Evolutionary conservation across 257 asterid species (phyloP).

Genomic region (Scutellaria galericulata): DNA sequence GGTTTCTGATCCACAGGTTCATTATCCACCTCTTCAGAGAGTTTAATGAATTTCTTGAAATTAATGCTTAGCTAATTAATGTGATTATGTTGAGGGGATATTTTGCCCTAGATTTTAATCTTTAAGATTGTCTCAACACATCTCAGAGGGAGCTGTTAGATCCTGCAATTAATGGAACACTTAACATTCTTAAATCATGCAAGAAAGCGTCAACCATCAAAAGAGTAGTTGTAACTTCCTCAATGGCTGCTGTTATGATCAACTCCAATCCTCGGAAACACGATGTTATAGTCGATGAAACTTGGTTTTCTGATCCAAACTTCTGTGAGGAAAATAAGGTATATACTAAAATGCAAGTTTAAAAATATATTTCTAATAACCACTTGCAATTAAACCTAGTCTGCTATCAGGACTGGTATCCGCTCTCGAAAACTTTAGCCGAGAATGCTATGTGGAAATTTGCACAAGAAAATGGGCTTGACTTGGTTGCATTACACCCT

Average conservation of each 20-base stretch:
- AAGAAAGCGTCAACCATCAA: conserved; percentile 48
- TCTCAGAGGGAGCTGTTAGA: conserved; percentile 59
- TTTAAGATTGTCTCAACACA: conserved; percentile 11
- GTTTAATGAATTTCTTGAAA: background rate
- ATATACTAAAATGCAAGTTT: background rate
- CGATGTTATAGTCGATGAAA: conserved; percentile 55
- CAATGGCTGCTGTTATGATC: conserved; percentile 51
- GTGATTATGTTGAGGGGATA: background rate
- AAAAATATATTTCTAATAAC: no score
- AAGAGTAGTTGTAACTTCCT: conserved; percentile 63
- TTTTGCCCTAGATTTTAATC: background rate
- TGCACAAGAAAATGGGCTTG: conserved; percentile 52
- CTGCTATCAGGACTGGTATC: conserved; percentile 48
- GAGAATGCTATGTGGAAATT: conserved; percentile 64
- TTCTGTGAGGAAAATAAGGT: conserved; percentile 64
- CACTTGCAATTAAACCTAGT: background rate
- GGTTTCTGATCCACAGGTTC: conserved; percentile 51
- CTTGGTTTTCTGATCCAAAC: conserved; percentile 63
- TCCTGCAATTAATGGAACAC: conserved; percentile 72
- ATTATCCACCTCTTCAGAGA: background rate
- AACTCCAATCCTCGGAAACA: conserved; percentile 33
- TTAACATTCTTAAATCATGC: conserved; percentile 62
- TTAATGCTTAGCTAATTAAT: background rate
- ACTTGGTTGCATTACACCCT: conserved; percentile 60
- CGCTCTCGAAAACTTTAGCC: conserved; percentile 65